Evolutionary conservation across 2,329 filamentous ascomycete genomes (phyloP), one percentile per base, ranked within the genome.

Genomic region (Ophiocordyceps sinensis): DNA sequence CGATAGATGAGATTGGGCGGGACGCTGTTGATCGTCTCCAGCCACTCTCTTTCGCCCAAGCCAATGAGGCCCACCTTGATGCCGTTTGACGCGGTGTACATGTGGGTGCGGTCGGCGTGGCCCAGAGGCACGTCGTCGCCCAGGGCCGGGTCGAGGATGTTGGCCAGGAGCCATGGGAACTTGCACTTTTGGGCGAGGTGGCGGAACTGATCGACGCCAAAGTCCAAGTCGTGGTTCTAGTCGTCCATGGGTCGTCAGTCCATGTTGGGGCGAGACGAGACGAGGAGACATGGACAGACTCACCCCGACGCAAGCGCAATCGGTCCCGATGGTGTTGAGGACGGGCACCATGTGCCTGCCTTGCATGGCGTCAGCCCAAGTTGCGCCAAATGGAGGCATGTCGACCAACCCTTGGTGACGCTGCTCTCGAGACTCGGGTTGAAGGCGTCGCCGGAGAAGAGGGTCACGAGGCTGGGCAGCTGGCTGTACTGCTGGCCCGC

Each of bases 401-500:
- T 3, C 21, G 5, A 43, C 61, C 48, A 56, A 69, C 85, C 87
- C 64, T 94, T 94, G 3, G 87, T 94, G 29, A 94, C 79, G 15
- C 82, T 84, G 52, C 82, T 89, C 61, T 94, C 87, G 44, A 94
- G 64, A 51, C 84, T 89, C 0, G 88, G 87, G 56, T 94, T 94
- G 62, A 91, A 95, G 10, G 82, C 86, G 69, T 94, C 88, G 31
- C 87, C 87, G 3, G 86, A 94, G 61, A 94, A 95, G 50, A 94
- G 71, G 1, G 85, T 88, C 39, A 93, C 55, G 4, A 86, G 63
- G 32, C 73, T 66, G 1, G 85, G 66, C 55, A 85, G 79, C 39
- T 66, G 66, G 35, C 71, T 59, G 39, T 74, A n/a, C n/a, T n/a
- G n/a, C n/a, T n/a, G n/a, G n/a, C n/a, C n/a, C n/a, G n/a, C 69